Percentiles rank a stretch among this genome's conserved stretches.
These are phyloP conservation scores for Trichomonascus vanleenenianus DNA, from an alignment of 805 yeast species.

Conservation along the genomic window DNA sequence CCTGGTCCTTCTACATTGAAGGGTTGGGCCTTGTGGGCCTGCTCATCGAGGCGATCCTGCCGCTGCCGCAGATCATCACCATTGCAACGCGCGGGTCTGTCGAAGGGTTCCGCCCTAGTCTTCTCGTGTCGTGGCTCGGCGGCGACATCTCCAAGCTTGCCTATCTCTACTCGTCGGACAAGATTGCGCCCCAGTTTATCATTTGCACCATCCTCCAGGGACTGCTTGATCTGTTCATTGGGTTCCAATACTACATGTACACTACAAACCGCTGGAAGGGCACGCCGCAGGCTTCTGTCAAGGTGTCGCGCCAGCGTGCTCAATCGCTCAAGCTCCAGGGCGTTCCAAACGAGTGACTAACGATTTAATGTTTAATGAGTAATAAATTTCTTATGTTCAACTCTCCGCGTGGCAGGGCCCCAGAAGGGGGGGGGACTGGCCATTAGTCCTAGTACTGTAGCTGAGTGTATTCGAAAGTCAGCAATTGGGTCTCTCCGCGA, in stretches of 20 bases:
- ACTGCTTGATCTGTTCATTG: slow-evolving; percentile 19
- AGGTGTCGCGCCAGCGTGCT: slow-evolving; percentile 17
- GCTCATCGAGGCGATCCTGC: slow-evolving; percentile 38
- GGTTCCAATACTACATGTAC: slow-evolving; percentile 22
- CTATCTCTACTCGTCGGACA: slow-evolving; percentile 12
- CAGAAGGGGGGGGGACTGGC: too few relatives aligned
- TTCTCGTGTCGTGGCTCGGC: slow-evolving; percentile 77
- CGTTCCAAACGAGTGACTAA: slow-evolving; percentile 1
- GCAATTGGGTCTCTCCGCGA: too few relatives aligned
- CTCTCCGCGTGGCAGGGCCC: too few relatives aligned
- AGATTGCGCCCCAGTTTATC: slow-evolving; percentile 21
- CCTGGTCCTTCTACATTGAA: slow-evolving; percentile 35
- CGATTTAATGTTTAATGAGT: not conserved
- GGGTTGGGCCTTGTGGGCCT: slow-evolving; percentile 56
- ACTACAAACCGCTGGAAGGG: slow-evolving; percentile 17
- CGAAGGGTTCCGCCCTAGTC: slow-evolving; percentile 69
- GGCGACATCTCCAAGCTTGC: slow-evolving; percentile 67
- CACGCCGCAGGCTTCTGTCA: slow-evolving; percentile 5
- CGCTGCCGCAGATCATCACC: slow-evolving; percentile 50
- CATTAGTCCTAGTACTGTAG: too few relatives aligned
- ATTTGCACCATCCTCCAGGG: slow-evolving; percentile 22
- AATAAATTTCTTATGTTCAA: not conserved
- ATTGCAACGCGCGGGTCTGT: slow-evolving; percentile 73
- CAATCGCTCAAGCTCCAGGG: slow-evolving; percentile 15
- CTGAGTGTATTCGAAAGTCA: too few relatives aligned